phyloP scores from a whole-genome alignment of 129 eudicot genomes.

The Rutidosis leptorrhynchoides region DNA sequence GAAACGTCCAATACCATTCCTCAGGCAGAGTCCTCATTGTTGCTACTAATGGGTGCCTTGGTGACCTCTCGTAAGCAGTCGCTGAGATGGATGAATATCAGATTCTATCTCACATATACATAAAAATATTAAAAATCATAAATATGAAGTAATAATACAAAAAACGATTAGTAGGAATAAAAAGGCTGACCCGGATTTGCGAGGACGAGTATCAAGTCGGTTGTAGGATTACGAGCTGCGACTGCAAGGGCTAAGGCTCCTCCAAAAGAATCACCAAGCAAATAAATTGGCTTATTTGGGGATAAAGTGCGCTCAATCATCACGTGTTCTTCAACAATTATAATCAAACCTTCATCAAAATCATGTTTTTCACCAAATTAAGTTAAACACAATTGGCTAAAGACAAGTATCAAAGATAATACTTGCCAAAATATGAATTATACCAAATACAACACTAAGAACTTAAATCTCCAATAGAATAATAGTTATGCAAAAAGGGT shows the following conservation, averaged over 20 bases:
- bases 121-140: not conserved
- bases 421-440: not conserved
- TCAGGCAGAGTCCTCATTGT: conserved; percentile 59
- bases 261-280: conserved; percentile 85
- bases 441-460: not conserved
- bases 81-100: conserved; percentile 50
- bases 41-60: conserved; percentile 57
- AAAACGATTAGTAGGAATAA: not conserved
- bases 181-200: conserved; percentile 67
- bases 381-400: not conserved
- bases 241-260: conserved; percentile 84
- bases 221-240: conserved; percentile 73
- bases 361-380: conserved; percentile 1
- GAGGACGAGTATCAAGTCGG: conserved; percentile 63
- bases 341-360: conserved; percentile 47
- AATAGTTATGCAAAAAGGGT: not conserved
- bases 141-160: not conserved
- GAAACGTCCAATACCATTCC: conserved; percentile 53
- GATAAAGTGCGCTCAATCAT: conserved; percentile 54
- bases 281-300: conserved; percentile 75
- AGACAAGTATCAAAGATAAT: not conserved
- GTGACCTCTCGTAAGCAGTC: conserved; percentile 70
- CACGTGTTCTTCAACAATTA: conserved; percentile 58
- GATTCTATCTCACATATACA: not conserved
- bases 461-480: not conserved